Percentiles rank a stretch among this genome's conserved stretches.
Conservation (phyloP, 352 stramenopile species). For the Phytophthora tentaculata region DNA sequence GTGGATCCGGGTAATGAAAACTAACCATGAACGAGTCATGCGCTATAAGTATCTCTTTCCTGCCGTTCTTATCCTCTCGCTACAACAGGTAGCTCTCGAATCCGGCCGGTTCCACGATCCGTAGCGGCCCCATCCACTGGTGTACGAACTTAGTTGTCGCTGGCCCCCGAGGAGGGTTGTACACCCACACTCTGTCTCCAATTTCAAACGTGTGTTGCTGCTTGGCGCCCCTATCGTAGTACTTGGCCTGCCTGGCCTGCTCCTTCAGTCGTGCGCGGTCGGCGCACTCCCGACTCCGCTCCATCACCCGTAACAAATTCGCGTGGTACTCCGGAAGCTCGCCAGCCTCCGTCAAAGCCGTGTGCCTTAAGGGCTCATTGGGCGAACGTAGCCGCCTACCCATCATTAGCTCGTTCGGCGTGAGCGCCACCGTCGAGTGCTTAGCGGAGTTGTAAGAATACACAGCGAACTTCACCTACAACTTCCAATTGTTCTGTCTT, state of each 20-base stretch:
- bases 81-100: background rate
- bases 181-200: background rate
- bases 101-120: background rate
- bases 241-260: background rate
- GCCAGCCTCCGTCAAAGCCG: background rate
- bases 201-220: background rate
- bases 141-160: background rate
- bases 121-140: background rate
- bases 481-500: background rate
- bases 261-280: background rate
- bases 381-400: too few relatives aligned
- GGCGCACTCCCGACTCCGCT: background rate
- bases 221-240: background rate
- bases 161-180: background rate
- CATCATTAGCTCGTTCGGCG: background rate
- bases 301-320: background rate
- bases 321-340: background rate
- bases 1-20: background rate
- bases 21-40: background rate
- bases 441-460: background rate
- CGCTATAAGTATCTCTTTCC: background rate
- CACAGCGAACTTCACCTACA: background rate
- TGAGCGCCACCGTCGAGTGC: background rate
- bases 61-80: background rate
- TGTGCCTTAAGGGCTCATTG: background rate